Evolutionary conservation across 352 stramenopile genomes (phyloP).

Genomic region (Pythium vanterpoolii): DNA sequence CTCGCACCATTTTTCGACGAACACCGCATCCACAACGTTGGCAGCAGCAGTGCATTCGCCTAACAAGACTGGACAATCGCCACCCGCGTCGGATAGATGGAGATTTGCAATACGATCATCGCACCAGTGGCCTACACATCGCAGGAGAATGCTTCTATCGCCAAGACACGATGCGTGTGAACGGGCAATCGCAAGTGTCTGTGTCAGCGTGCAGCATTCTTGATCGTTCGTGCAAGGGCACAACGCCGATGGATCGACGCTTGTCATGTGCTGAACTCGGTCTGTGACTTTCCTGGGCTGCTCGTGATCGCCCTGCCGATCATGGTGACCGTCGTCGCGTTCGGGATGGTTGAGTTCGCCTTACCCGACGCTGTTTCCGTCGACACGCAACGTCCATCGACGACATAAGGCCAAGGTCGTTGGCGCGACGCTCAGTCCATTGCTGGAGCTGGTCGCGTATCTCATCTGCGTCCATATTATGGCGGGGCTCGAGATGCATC

Average conservation of each 20-base stretch:
- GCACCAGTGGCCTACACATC: not conserved
- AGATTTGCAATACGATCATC: not conserved
- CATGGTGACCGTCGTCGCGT: not conserved
- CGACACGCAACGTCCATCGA: not conserved
- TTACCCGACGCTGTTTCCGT: not conserved
- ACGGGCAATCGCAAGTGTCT: not conserved
- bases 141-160: not conserved
- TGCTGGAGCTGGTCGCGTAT: not conserved
- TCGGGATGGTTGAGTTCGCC: not conserved
- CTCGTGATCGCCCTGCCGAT: not conserved
- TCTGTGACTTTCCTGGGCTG: not conserved
- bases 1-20: conserved; percentile 6
- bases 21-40: not conserved
- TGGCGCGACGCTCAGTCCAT: not conserved
- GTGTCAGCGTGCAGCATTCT: not conserved
- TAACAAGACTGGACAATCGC: not conserved
- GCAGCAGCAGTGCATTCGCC: not conserved
- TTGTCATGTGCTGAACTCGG: not conserved
- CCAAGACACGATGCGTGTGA: not conserved
- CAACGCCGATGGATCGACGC: not conserved
- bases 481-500: not conserved
- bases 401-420: not conserved
- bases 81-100: not conserved
- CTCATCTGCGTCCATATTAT: not conserved
- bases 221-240: not conserved